Percentiles rank a stretch among this genome's conserved stretches.
Conservation (phyloP, 2,329 filamentous ascomycete species). For the Ceratocystiopsis minuta region DNA sequence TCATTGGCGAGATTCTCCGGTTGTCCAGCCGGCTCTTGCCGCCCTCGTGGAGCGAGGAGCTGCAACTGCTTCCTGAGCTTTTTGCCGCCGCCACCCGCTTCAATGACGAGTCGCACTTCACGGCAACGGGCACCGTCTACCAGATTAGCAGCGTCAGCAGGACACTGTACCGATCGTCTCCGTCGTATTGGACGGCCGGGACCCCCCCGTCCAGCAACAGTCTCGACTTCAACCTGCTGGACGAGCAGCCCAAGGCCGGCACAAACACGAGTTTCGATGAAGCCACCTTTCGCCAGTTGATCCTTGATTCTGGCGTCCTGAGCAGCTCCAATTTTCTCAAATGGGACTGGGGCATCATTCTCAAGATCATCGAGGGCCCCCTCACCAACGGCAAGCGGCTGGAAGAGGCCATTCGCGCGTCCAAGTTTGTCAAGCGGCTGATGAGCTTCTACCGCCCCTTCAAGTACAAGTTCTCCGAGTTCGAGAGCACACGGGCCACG, state of each 20-base stretch:
- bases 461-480: conserved; percentile 84
- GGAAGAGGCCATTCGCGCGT: conserved; percentile 84
- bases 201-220: conserved; percentile 16
- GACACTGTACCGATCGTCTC: conserved; percentile 66
- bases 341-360: conserved; percentile 93
- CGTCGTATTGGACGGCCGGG: conserved; percentile 23
- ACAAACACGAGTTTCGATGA: conserved; percentile 36
- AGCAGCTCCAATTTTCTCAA: conserved; percentile 82
- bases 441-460: conserved; percentile 93
- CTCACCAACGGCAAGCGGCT: conserved; percentile 78
- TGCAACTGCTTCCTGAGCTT: conserved; percentile 77
- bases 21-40: conserved; percentile 75
- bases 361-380: conserved; percentile 81
- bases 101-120: conserved; percentile 51
- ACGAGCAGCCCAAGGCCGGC: conserved; percentile 37
- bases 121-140: conserved; percentile 81
- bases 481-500: conserved; percentile 78
- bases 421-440: conserved; percentile 88
- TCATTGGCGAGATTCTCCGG: conserved; percentile 83
- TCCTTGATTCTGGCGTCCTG: conserved; percentile 68
- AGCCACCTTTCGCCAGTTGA: conserved; percentile 42
- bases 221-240: conserved; percentile 29
- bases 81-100: conserved; percentile 62
- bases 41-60: conserved; percentile 58
- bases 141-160: conserved; percentile 96